A percentile compares a stretch with the other conserved stretches of the same genome.
These are phyloP conservation scores for Penicillium coprophilum DNA, from an alignment of 495 filamentous ascomycete species.

Conservation along the genomic window DNA sequence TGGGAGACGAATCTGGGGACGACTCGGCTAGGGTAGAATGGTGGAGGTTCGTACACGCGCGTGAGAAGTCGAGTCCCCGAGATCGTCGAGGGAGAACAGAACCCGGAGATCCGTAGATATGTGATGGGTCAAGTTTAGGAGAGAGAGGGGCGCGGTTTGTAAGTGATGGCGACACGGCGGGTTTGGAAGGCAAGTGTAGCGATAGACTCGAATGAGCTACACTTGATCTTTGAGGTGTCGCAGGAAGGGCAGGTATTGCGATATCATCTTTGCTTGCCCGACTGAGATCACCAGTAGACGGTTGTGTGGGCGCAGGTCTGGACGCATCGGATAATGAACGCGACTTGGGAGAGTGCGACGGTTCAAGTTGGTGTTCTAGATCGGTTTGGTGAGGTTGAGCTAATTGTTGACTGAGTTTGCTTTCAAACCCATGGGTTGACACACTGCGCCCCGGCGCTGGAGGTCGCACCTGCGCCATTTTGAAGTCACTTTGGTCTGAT, in stretches of 20 bases:
- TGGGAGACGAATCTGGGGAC: slow-evolving; percentile 93
- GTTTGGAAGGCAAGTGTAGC: slow-evolving; percentile 68
- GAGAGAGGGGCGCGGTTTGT: slow-evolving; percentile 71
- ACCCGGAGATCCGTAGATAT: slow-evolving; percentile 78
- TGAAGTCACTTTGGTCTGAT: slow-evolving; percentile 7
- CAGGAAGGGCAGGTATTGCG: slow-evolving; percentile 57
- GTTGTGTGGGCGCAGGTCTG: slow-evolving; percentile 34
- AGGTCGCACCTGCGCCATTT: slow-evolving; percentile 29
- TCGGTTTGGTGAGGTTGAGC: slow-evolving; percentile 26
- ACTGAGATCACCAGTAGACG: slow-evolving; percentile 28
- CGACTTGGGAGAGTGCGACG: slow-evolving; percentile 36
- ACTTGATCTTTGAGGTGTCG: slow-evolving; percentile 64
- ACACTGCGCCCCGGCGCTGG: slow-evolving; percentile 25
- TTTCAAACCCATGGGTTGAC: slow-evolving; percentile 34
- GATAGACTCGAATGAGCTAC: slow-evolving; percentile 62
- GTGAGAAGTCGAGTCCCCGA: slow-evolving; percentile 86
- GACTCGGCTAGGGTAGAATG: slow-evolving; percentile 90
- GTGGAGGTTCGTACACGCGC: slow-evolving; percentile 91
- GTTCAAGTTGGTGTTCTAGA: slow-evolving; percentile 20
- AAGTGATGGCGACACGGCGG: slow-evolving; percentile 53
- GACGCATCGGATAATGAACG: slow-evolving; percentile 48
- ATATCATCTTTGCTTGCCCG: slow-evolving; percentile 77
- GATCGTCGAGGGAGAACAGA: slow-evolving; percentile 84
- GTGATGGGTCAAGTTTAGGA: slow-evolving; percentile 78
- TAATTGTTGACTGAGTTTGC: slow-evolving; percentile 46